Base-by-base conservation (phyloP, 345 rosid species). In the Gossypium ekmanianum region DNA sequence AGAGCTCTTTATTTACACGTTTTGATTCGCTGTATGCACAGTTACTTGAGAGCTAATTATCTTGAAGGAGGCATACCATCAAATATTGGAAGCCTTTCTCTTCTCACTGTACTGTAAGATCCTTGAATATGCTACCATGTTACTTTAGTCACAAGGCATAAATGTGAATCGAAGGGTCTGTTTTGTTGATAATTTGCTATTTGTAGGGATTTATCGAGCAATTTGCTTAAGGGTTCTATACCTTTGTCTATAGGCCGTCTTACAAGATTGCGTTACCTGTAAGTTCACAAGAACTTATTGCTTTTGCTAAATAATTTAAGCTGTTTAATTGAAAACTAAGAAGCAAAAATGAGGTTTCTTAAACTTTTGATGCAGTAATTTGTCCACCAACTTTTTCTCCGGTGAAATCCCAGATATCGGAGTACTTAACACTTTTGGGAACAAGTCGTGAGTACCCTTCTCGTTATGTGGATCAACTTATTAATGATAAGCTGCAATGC, bases 331-430 rank as follows among this genome's bases (percentile, higher is more conserved):
- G 34, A 11, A 22, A 11, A 47, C 13, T 34, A 5, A 11, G 13
- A 47, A 45, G 12, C 12, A 12, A 8, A 55, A 58, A 59, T 24
- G 39, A 24, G 39, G 16, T 24, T 59, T 59, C 27, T 39, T 76
- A 63, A 74, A 51, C 12, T 11, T 83, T 39, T 75, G 72, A 63
- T 68, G 74, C 79, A 94, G 98, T 85, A 59, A 59, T 12, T 59
- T 59, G 63, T 59, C 63, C 39, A 59, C 63, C 39, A 59, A 59
- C 63, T 59, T 90, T 75, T 91, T 94, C 86, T 91, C 96, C 12
- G 98, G 98, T 44, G 98, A 91, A 82, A 92, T 94, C 29, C 98
- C 98, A 14, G 96, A 91, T 74, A 81, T 88, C 62, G 98, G 98
- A 75, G 85, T 90, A 68, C 82, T 94, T 48, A 90, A 94, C 85